A percentile compares a stretch with the other conserved stretches of the same genome.
Evolutionary conservation across 768 basidiomycete species (phyloP).

Genomic region (Suillus alpinus): DNA sequence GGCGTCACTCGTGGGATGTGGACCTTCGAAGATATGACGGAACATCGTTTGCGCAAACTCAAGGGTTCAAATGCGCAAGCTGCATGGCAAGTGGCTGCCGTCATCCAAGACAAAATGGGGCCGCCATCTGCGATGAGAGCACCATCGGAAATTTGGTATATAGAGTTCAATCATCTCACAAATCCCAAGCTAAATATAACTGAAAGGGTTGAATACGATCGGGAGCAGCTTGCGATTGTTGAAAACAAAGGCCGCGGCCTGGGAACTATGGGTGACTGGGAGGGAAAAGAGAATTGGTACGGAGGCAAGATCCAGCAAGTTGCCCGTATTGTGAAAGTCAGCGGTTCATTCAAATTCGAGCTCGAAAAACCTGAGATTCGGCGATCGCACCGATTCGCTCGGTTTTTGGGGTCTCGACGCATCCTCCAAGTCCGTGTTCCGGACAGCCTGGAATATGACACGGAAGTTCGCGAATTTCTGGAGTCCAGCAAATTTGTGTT

Average conservation of each 20-base stretch:
- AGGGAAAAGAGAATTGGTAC: slow-evolving; percentile 54
- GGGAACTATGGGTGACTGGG: slow-evolving; percentile 57
- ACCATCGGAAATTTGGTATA: slow-evolving; percentile 22
- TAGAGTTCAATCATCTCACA: not conserved
- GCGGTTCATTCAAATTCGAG: slow-evolving; percentile 31
- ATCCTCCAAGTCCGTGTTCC: slow-evolving; percentile 56
- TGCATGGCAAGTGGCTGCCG: slow-evolving; percentile 25
- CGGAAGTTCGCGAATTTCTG: slow-evolving; percentile 30
- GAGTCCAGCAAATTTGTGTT: slow-evolving; percentile 51
- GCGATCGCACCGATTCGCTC: slow-evolving; percentile 63
- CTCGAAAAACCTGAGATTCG: slow-evolving; percentile 57
- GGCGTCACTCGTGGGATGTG: slow-evolving; percentile 34
- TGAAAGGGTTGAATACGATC: slow-evolving; percentile 50
- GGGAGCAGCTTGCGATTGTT: slow-evolving; percentile 60
- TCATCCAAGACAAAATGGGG: slow-evolving; percentile 18
- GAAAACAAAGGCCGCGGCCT: slow-evolving; percentile 58
- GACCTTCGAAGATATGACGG: slow-evolving; percentile 36
- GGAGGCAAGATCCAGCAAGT: slow-evolving; percentile 68
- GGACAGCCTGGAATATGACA: slow-evolving; percentile 33
- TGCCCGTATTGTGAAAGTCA: slow-evolving; percentile 35
- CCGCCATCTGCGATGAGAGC: not conserved
- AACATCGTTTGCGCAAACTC: slow-evolving; percentile 24
- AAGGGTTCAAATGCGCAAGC: slow-evolving; percentile 31
- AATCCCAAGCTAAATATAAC: not conserved
- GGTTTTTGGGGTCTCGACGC: slow-evolving; percentile 62